phyloP scores from a whole-genome alignment of 139 green algal species.

The Pseudopediastrum boryanum region DNA sequence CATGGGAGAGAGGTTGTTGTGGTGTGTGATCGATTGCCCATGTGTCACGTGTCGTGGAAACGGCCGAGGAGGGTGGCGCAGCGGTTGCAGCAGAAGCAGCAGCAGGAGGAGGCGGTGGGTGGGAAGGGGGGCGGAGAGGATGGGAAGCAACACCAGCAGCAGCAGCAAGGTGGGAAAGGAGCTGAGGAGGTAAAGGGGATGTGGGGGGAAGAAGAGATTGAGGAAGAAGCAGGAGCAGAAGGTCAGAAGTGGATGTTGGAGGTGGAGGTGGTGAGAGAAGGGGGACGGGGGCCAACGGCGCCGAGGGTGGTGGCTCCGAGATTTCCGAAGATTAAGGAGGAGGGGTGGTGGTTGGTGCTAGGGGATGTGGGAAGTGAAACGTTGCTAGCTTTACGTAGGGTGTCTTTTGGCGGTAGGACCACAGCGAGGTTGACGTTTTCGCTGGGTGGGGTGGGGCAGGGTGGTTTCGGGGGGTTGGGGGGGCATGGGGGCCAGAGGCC shows the following conservation, averaged over 20 bases:
- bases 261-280: constrained; percentile 54
- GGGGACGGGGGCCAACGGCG: constrained; percentile 10
- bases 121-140: too few species aligned
- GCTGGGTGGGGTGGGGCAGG: background rate
- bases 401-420: constrained; percentile 59
- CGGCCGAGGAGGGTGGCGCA: too few species aligned
- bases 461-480: too few species aligned
- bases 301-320: constrained; percentile 74
- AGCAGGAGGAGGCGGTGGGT: too few species aligned
- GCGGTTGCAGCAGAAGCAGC: too few species aligned
- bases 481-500: too few species aligned
- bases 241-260: constrained; percentile 32
- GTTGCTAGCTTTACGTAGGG: constrained; percentile 84
- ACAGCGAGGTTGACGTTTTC: constrained; percentile 22
- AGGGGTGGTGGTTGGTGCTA: constrained; percentile 95
- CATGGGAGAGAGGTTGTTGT: too few species aligned
- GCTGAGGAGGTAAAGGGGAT: background rate
- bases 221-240: background rate
- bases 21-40: too few species aligned
- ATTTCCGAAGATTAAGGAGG: constrained; percentile 95
- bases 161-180: background rate
- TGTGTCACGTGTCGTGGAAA: too few species aligned
- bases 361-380: constrained; percentile 64
- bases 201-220: constrained; percentile 53
- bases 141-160: constrained; percentile 14